Evolutionary conservation across 495 filamentous ascomycete genomes (phyloP).

Genomic region (Astrocystis sublimbata): DNA sequence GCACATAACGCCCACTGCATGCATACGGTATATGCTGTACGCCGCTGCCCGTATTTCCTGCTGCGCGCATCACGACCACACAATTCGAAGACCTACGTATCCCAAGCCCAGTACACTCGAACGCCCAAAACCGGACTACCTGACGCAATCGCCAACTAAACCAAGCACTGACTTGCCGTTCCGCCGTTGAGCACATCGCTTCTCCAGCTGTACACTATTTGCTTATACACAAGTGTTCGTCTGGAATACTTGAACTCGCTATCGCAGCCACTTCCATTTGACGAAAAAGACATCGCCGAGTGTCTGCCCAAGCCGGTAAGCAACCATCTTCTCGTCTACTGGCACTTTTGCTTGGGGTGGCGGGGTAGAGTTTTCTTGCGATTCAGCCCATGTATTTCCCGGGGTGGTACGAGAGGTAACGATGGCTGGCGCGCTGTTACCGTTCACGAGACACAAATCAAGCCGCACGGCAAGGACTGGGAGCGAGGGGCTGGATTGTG

Average conservation of each 20-base stretch:
- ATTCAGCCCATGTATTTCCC: conserved; percentile 19
- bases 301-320: not conserved
- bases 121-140: not conserved
- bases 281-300: not conserved
- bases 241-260: not conserved
- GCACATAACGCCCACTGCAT: not conserved
- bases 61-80: not conserved
- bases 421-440: conserved; percentile 9
- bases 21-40: not conserved
- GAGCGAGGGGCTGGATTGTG: conserved; percentile 1
- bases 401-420: conserved; percentile 15
- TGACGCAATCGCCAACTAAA: not conserved
- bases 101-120: not conserved
- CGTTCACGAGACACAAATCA: conserved; percentile 5
- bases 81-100: not conserved
- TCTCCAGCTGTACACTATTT: not conserved
- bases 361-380: not conserved
- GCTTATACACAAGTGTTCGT: not conserved
- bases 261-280: not conserved
- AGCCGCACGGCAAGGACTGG: conserved; percentile 11
- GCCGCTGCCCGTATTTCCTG: not conserved
- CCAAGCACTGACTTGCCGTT: not conserved
- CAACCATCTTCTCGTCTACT: not conserved
- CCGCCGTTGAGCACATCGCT: not conserved
- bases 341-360: not conserved